Evolutionary conservation across 345 rosid genomes (phyloP).

Genomic region (Hibiscus mutabilis): DNA sequence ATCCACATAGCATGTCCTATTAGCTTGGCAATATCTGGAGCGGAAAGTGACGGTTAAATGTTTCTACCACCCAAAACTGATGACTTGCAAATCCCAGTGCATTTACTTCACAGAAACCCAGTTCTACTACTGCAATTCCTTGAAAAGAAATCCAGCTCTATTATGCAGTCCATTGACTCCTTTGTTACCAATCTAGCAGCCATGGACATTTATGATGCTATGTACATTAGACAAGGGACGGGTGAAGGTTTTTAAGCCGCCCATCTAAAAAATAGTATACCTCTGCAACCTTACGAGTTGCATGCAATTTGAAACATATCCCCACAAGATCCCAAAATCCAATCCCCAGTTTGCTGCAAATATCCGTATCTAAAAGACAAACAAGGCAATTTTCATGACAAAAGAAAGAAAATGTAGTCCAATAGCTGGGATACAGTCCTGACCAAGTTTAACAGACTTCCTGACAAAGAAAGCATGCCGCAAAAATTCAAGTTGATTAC

Average conservation of each 20-base stretch:
- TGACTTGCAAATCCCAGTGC: conserved; percentile 67
- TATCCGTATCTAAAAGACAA: conserved; percentile 66
- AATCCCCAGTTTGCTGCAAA: conserved; percentile 79
- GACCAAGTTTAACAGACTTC: conserved; percentile 15
- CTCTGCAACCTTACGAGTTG: conserved; percentile 75
- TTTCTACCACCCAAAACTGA: conserved; percentile 47
- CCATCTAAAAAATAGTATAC: conserved; percentile 81
- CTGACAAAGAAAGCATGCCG: conserved; percentile 13
- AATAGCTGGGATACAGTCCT: conserved; percentile 12
- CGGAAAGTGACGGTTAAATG: conserved; percentile 39
- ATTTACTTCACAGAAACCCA: conserved; percentile 60
- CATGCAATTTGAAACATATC: conserved; percentile 66
- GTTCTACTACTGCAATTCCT: conserved; percentile 62
- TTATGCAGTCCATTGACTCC: conserved; percentile 70
- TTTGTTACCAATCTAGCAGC: conserved; percentile 82
- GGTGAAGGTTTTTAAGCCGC: conserved; percentile 49
- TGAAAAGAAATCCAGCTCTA: conserved; percentile 55
- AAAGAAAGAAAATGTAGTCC: conserved; percentile 22
- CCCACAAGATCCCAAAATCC: conserved; percentile 87
- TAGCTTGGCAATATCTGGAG: conserved; percentile 47
- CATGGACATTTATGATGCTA: conserved; percentile 54
- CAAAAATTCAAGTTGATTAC: background rate
- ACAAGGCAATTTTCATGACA: conserved; percentile 47
- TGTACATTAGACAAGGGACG: conserved; percentile 42
- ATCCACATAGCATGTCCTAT: conserved; percentile 50